Percentiles rank a stretch among this genome's conserved stretches.
phyloP scores from a whole-genome alignment of 305 asterid species.

The Fraxinus velutina region DNA sequence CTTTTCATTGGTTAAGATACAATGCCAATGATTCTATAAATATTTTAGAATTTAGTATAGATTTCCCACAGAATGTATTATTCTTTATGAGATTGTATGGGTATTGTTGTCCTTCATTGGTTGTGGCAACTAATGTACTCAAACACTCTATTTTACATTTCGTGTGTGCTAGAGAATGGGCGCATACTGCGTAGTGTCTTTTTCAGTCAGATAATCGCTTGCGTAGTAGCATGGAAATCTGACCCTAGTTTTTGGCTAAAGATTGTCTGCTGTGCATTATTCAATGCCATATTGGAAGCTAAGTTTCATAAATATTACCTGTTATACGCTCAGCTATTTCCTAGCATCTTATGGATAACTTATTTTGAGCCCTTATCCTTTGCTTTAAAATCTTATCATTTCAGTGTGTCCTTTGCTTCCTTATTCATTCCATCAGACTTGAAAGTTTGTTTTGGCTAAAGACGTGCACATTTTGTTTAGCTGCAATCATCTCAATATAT shows the following conservation, averaged over 20 bases:
- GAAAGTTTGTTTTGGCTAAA: background rate
- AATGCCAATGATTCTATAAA: background rate
- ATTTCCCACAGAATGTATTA: background rate
- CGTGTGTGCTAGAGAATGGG: background rate
- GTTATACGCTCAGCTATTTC: background rate
- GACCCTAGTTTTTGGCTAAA: background rate
- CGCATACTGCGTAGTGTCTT: background rate
- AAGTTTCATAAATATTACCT: background rate
- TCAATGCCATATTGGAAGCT: background rate
- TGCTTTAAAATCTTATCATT: background rate
- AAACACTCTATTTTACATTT: background rate
- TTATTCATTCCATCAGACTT: background rate
- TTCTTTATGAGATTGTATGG: background rate
- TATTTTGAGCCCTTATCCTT: background rate
- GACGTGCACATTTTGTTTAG: background rate
- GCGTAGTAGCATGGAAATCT: background rate
- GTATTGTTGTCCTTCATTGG: background rate
- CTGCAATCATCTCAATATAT: background rate
- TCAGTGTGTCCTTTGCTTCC: background rate
- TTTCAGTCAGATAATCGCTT: background rate
- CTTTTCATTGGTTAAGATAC: background rate
- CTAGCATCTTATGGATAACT: background rate
- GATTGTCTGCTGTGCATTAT: background rate
- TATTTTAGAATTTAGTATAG: background rate
- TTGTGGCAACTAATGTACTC: background rate